Conservation (phyloP, 2,329 filamentous ascomycete genomes). For the Aplosporella prunicola region DNA sequence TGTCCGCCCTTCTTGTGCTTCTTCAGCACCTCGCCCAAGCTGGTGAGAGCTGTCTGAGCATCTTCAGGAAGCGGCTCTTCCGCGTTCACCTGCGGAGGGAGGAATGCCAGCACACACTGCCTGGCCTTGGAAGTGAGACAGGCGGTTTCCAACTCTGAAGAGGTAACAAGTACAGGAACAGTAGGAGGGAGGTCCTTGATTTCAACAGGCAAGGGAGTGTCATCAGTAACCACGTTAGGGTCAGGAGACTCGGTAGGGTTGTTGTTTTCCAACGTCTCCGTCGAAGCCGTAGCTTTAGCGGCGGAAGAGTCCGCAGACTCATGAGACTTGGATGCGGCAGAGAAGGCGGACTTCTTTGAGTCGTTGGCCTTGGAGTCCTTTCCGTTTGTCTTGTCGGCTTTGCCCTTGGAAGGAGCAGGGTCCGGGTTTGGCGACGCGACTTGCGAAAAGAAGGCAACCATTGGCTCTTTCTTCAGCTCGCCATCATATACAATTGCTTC, state of each 20-base stretch:
- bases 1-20: constrained; percentile 60
- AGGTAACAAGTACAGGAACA: constrained; percentile 56
- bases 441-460: constrained; percentile 76
- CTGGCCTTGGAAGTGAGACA: constrained; percentile 69
- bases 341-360: constrained; percentile 32
- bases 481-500: constrained; percentile 68
- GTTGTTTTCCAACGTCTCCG: constrained; percentile 41
- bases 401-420: constrained; percentile 46
- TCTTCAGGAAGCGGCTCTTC: constrained; percentile 22
- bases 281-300: constrained; percentile 39
- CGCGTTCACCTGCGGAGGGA: constrained; percentile 44
- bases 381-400: constrained; percentile 35
- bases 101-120: constrained; percentile 65
- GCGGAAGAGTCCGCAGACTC: constrained; percentile 40
- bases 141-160: constrained; percentile 54
- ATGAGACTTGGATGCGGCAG: constrained; percentile 43
- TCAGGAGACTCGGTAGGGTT: constrained; percentile 47
- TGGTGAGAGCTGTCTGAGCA: constrained; percentile 42
- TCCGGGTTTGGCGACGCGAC: constrained; percentile 71
- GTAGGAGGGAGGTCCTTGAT: constrained; percentile 47
- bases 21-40: constrained; percentile 63
- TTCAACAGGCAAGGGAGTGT: constrained; percentile 39
- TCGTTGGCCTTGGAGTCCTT: constrained; percentile 35
- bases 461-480: constrained; percentile 72
- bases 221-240: constrained; percentile 36